Evolutionary conservation across 805 yeast genomes (phyloP).

Genomic region (Metschnikowia chrysomelidarum): DNA sequence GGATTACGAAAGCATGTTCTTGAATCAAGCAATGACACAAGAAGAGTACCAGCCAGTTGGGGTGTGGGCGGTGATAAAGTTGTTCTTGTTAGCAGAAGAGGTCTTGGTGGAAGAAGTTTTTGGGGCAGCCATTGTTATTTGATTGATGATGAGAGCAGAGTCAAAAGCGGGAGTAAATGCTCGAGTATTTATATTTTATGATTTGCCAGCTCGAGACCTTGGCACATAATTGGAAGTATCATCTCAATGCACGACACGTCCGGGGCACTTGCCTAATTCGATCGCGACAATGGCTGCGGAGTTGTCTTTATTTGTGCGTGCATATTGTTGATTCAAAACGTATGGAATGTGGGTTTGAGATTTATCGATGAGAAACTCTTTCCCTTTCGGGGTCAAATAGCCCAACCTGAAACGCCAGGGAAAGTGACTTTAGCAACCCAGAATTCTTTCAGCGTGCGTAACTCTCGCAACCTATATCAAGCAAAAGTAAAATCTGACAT

Average conservation of each 20-base stretch:
- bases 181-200: background rate
- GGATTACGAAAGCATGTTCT: no score
- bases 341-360: no score
- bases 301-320: no score
- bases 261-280: slow-evolving; percentile 2
- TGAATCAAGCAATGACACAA: slow-evolving; percentile 6
- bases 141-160: slow-evolving; percentile 1
- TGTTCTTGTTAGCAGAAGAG: slow-evolving; percentile 5
- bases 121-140: slow-evolving; percentile 3
- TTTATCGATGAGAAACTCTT: no score
- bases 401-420: no score
- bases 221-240: background rate
- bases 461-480: no score
- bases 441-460: no score
- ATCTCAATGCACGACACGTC: slow-evolving; percentile 4
- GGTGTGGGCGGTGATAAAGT: slow-evolving; percentile 6
- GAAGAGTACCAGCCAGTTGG: slow-evolving; percentile 5
- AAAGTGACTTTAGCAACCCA: no score
- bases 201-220: background rate
- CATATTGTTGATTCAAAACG: no score
- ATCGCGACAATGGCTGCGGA: slow-evolving; percentile 6
- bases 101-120: slow-evolving; percentile 2
- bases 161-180: background rate
- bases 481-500: no score
- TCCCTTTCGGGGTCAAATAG: no score